A percentile compares a stretch with the other conserved stretches of the same genome.
phyloP scores from a whole-genome alignment of 139 green algal genomes.

The Chlorella sp. region DNA sequence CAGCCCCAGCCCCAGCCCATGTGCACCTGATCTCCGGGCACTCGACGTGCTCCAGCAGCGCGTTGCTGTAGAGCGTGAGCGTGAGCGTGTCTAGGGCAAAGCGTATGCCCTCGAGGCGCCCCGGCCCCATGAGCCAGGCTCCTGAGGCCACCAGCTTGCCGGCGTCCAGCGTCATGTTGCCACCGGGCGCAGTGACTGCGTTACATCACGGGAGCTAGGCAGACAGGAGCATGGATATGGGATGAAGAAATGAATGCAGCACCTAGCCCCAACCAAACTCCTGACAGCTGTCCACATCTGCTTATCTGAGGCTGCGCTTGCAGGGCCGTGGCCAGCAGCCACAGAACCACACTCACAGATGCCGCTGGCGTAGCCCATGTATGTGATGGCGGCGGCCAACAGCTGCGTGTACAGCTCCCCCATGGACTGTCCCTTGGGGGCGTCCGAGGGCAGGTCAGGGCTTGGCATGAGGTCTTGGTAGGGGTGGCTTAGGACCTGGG shows the following conservation, averaged over 20 bases:
- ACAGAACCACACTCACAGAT: not conserved
- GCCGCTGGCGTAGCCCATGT: not conserved
- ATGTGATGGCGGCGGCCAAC: constrained; percentile 2
- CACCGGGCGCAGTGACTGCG: not conserved
- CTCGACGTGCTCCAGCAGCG: constrained; percentile 4
- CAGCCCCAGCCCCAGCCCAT: not conserved
- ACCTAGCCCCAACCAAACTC: no score
- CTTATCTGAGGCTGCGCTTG: no score
- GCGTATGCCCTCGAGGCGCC: not conserved
- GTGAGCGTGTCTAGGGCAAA: not conserved
- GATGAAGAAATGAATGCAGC: not conserved
- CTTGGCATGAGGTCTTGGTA: not conserved
- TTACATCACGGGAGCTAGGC: not conserved
- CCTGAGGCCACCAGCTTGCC: not conserved
- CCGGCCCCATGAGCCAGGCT: not conserved
- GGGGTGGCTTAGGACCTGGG: not conserved
- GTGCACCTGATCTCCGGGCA: not conserved
- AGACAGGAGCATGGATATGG: not conserved
- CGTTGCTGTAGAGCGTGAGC: not conserved
- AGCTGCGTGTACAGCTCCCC: constrained; percentile 5
- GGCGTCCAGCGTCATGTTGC: not conserved
- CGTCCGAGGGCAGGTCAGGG: not conserved
- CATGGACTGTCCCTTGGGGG: not conserved
- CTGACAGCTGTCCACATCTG: no score
- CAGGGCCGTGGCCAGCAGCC: no score